Conservation (phyloP, 2,329 filamentous ascomycete species). For the Corynespora cassiicola region DNA sequence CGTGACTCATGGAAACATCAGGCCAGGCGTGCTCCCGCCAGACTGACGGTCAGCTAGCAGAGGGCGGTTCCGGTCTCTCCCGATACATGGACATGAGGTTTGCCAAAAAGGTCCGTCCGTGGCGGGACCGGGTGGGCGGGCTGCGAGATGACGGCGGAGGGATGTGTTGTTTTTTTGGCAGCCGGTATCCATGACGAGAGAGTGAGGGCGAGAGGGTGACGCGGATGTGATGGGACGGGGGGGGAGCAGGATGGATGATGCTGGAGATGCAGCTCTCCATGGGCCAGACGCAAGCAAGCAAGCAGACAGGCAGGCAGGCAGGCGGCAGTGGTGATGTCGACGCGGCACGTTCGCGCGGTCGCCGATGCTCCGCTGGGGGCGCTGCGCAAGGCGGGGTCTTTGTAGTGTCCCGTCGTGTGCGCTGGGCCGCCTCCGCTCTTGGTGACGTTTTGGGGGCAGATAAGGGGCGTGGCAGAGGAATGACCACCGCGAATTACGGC, state of each 20-base stretch:
- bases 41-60: constrained; percentile 20
- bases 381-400: constrained; percentile 30
- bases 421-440: constrained; percentile 23
- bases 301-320: no score
- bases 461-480: constrained; percentile 30
- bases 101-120: constrained; percentile 7
- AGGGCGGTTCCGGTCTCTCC: constrained; percentile 32
- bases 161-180: no score
- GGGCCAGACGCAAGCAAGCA: no score
- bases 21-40: constrained; percentile 20
- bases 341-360: constrained; percentile 16
- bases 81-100: constrained; percentile 21
- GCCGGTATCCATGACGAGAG: no score
- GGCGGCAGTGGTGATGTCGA: constrained; percentile 31
- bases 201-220: no score
- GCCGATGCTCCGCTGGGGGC: constrained; percentile 29
- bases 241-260: constrained; percentile 7
- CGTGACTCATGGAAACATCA: constrained; percentile 44
- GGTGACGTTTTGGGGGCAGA: constrained; percentile 26
- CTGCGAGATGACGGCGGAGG: no score
- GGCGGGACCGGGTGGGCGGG: no score
- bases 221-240: constrained; percentile 1
- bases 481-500: constrained; percentile 45
- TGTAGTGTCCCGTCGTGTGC: constrained; percentile 32
- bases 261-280: constrained; percentile 1